Evolutionary conservation across 116 monocot genomes (phyloP).

Genomic region (Posidonia oceanica): DNA sequence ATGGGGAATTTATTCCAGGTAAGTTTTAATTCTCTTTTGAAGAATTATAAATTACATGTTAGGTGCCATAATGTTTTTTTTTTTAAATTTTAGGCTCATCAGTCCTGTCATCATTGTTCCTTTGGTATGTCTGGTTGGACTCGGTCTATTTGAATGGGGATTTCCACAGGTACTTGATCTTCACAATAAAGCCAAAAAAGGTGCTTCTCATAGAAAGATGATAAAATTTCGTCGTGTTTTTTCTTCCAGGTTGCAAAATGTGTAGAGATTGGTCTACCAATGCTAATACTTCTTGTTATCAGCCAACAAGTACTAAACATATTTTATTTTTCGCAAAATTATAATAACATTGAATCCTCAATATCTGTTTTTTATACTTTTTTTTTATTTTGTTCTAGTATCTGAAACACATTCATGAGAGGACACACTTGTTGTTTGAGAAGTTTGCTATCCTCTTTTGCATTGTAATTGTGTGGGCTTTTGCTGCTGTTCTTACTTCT

Average conservation of each 20-base stretch:
- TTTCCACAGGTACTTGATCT: slow-evolving; percentile 60
- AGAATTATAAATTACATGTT: too few species aligned
- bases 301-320: slow-evolving; percentile 42
- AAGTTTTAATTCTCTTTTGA: not conserved
- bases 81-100: slow-evolving; percentile 58
- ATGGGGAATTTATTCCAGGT: slow-evolving; percentile 58
- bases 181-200: not conserved
- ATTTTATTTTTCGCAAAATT: not conserved
- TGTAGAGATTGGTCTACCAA: slow-evolving; percentile 86
- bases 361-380: not conserved
- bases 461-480: slow-evolving; percentile 61
- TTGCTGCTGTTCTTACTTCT: slow-evolving; percentile 74
- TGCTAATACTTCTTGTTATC: slow-evolving; percentile 60
- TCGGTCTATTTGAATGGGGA: slow-evolving; percentile 67
- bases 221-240: slow-evolving; percentile 5
- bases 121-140: slow-evolving; percentile 63
- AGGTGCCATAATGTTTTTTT: not conserved
- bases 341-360: not conserved
- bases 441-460: slow-evolving; percentile 56
- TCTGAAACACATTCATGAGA: slow-evolving; percentile 31
- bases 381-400: slow-evolving; percentile 23
- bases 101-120: slow-evolving; percentile 70
- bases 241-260: slow-evolving; percentile 67
- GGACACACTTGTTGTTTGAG: slow-evolving; percentile 42
- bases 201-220: not conserved